Evolutionary conservation across 352 stramenopile genomes (phyloP).

Genomic region (Plasmopara muralis): DNA sequence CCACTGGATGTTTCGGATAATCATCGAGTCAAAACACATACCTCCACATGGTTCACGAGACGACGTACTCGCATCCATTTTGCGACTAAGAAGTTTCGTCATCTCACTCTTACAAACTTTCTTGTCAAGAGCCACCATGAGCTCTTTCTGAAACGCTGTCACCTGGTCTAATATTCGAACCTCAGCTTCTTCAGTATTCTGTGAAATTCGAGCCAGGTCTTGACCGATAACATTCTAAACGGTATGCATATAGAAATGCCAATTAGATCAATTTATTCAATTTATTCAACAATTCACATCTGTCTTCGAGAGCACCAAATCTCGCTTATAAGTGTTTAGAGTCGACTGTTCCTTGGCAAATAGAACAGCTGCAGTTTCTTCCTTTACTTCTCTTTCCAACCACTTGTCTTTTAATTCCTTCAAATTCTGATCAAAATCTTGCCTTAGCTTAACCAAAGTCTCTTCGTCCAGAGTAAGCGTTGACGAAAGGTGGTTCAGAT

Average conservation of each 20-base stretch:
- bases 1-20: slow-evolving; percentile 16
- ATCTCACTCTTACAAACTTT: slow-evolving; percentile 28
- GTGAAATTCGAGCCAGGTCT: slow-evolving; percentile 6
- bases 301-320: slow-evolving; percentile 8
- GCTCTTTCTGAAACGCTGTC: slow-evolving; percentile 16
- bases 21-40: neutral
- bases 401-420: slow-evolving; percentile 4
- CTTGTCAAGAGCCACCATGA: slow-evolving; percentile 12
- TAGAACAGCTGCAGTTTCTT: slow-evolving; percentile 1
- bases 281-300: neutral
- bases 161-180: slow-evolving; percentile 17
- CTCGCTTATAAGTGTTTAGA: slow-evolving; percentile 4
- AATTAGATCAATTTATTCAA: neutral
- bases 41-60: neutral
- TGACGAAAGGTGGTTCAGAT: slow-evolving; percentile 11
- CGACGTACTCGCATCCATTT: slow-evolving; percentile 37
- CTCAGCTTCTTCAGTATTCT: slow-evolving; percentile 17
- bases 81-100: slow-evolving; percentile 28
- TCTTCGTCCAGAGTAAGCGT: slow-evolving; percentile 3
- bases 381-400: slow-evolving; percentile 8
- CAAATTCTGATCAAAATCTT: slow-evolving; percentile 13
- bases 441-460: slow-evolving; percentile 10
- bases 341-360: slow-evolving; percentile 10
- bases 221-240: slow-evolving; percentile 9
- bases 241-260: neutral